Percentiles rank a stretch among this genome's conserved stretches.
phyloP scores from a whole-genome alignment of 1,284 basidiomycete species.

The Ustilago trichophora region DNA sequence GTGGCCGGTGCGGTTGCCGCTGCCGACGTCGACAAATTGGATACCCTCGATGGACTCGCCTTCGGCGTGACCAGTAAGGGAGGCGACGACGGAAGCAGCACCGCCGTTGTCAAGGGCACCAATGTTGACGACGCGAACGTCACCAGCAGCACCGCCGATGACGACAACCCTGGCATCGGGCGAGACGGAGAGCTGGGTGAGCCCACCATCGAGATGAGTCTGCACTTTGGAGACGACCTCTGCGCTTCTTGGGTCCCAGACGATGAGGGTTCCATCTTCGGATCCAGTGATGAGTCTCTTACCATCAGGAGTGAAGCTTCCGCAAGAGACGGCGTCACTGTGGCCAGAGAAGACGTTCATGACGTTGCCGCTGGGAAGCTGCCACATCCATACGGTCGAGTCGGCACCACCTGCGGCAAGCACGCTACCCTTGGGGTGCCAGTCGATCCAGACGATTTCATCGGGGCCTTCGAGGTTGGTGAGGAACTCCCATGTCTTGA shows the following conservation, averaged over 20 bases:
- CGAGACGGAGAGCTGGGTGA: slow-evolving; percentile 87
- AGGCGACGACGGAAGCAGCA: slow-evolving; percentile 78
- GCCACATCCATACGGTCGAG: slow-evolving; percentile 97
- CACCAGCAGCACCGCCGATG: slow-evolving; percentile 84
- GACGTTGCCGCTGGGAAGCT: slow-evolving; percentile 87
- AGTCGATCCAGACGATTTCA: slow-evolving; percentile 92
- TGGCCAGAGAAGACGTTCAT: slow-evolving; percentile 97
- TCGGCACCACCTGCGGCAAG: slow-evolving; percentile 92
- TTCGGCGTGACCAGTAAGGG: slow-evolving; percentile 83
- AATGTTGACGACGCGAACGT: slow-evolving; percentile 83
- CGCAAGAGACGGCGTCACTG: slow-evolving; percentile 82
- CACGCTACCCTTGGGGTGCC: slow-evolving; percentile 93
- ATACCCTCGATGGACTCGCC: slow-evolving; percentile 90
- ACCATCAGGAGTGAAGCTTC: slow-evolving; percentile 88
- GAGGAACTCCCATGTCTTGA: slow-evolving; percentile 87
- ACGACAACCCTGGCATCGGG: slow-evolving; percentile 75
- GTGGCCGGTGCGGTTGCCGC: slow-evolving; percentile 71
- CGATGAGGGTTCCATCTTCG: slow-evolving; percentile 82
- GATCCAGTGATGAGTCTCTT: slow-evolving; percentile 82
- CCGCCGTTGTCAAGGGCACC: slow-evolving; percentile 70
- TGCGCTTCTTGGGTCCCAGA: slow-evolving; percentile 88
- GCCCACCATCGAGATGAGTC: slow-evolving; percentile 74
- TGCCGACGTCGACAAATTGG: slow-evolving; percentile 81
- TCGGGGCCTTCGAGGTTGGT: slow-evolving; percentile 91
- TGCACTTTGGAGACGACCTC: slow-evolving; percentile 81